Evolutionary conservation across 495 filamentous ascomycete species (phyloP).

Genomic region (Glarea lozoyensis): DNA sequence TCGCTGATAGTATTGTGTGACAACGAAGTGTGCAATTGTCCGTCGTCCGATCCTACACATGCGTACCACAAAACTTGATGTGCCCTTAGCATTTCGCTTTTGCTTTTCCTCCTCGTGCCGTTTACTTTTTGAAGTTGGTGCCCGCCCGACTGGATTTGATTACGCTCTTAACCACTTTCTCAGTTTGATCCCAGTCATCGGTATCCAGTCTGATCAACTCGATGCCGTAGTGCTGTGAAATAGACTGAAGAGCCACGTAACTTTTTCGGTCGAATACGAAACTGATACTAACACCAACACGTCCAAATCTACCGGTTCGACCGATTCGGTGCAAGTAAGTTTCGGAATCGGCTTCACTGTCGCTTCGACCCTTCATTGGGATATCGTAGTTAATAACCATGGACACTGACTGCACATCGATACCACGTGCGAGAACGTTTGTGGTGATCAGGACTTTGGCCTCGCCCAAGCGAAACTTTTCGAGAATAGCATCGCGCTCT

Average conservation of each 20-base stretch:
- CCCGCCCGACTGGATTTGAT: conserved; percentile 74
- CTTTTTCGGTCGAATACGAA: conserved; percentile 77
- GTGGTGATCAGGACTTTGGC: conserved; percentile 98
- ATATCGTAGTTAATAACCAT: conserved; percentile 96
- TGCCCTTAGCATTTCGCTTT: no score
- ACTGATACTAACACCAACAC: conserved; percentile 89
- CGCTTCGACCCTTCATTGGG: conserved; percentile 45
- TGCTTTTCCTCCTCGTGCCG: no score
- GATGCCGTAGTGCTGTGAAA: conserved; percentile 59
- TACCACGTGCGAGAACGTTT: conserved; percentile 93
- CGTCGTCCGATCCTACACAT: no score
- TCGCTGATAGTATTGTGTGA: no score
- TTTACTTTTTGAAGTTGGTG: conserved; percentile 34
- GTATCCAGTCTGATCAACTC: conserved; percentile 40
- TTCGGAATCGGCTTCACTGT: conserved; percentile 61
- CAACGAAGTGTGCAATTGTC: no score
- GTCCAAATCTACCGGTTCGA: conserved; percentile 92
- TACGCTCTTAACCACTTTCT: conserved; percentile 67
- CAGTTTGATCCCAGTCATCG: conserved; percentile 82
- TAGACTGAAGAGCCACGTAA: conserved; percentile 65
- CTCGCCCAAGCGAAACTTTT: conserved; percentile 73
- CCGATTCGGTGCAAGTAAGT: conserved; percentile 98
- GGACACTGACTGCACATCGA: conserved; percentile 92
- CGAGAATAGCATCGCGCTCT: conserved; percentile 77
- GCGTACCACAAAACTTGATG: no score